phyloP scores from a whole-genome alignment of 495 filamentous ascomycete genomes.

The Schizothecium vesticola region DNA sequence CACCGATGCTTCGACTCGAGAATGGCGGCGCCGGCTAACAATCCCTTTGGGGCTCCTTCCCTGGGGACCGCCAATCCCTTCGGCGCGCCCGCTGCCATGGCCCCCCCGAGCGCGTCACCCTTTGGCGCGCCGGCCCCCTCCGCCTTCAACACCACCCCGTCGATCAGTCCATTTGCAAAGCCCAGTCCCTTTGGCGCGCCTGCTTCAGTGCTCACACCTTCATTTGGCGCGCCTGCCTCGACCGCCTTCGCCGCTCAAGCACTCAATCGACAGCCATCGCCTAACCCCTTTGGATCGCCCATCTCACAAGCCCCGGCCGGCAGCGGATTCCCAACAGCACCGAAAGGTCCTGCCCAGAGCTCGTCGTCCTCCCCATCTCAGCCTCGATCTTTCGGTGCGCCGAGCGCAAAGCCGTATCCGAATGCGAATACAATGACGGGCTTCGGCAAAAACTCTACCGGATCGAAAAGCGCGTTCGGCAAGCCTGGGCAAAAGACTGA shows the following conservation, averaged over 20 bases:
- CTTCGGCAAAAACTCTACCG: background rate
- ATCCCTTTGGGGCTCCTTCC: constrained; percentile 8
- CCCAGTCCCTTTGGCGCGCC: background rate
- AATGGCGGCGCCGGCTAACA: background rate
- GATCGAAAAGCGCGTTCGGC: constrained; percentile 10
- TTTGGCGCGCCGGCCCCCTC: background rate
- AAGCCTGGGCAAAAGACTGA: background rate
- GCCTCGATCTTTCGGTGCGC: background rate
- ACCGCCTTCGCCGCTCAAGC: background rate
- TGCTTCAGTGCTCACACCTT: background rate
- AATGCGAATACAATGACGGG: background rate
- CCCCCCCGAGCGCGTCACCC: background rate
- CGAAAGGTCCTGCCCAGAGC: background rate
- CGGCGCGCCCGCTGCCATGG: constrained; percentile 5
- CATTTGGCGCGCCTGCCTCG: background rate
- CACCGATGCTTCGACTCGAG: background rate
- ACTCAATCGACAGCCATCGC: background rate
- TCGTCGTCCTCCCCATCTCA: background rate
- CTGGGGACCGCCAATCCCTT: constrained; percentile 11
- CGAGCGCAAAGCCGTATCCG: background rate
- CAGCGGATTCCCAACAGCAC: background rate
- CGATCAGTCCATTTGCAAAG: background rate
- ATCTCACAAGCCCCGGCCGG: background rate
- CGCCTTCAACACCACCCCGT: background rate
- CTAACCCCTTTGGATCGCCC: background rate